These are phyloP conservation scores for Aureoboletus auriporus DNA, from an alignment of 768 basidiomycete genomes.

Conservation along the genomic window DNA sequence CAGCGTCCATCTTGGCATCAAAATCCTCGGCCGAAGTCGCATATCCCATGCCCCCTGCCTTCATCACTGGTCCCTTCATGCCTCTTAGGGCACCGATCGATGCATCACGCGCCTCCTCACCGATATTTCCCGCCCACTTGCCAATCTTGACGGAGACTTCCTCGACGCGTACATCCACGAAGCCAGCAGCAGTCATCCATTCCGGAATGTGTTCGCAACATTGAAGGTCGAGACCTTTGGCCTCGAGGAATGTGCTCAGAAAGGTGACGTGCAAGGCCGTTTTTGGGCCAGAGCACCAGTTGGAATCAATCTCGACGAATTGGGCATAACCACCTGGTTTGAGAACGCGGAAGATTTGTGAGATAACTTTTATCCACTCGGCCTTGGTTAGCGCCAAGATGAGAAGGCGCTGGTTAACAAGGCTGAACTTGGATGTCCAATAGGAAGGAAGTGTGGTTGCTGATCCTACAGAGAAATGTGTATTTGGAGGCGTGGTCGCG, in stretches of 20 bases:
- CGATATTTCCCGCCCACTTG: constrained; percentile 16
- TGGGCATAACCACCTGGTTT: constrained; percentile 29
- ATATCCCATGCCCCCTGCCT: constrained; percentile 19
- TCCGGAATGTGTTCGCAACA: constrained; percentile 2
- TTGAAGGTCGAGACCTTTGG: not conserved
- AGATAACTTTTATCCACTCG: constrained; percentile 22
- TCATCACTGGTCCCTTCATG: constrained; percentile 20
- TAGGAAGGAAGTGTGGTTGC: constrained; percentile 20
- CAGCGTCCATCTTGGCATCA: constrained; percentile 12
- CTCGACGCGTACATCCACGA: constrained; percentile 13
- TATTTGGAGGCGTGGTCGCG: not conserved
- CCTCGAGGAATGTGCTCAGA: constrained; percentile 1
- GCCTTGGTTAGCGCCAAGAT: constrained; percentile 21
- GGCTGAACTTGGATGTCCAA: constrained; percentile 26
- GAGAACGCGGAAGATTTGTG: constrained; percentile 28
- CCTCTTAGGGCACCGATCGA: constrained; percentile 13
- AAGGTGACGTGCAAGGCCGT: constrained; percentile 1
- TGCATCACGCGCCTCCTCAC: constrained; percentile 8
- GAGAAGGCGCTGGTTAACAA: constrained; percentile 32
- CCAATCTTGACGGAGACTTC: constrained; percentile 12
- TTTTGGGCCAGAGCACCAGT: constrained; percentile 5
- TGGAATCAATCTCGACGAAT: constrained; percentile 18
- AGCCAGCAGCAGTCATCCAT: constrained; percentile 4
- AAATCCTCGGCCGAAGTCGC: constrained; percentile 14
- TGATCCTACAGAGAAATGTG: constrained; percentile 12